phyloP scores from a whole-genome alignment of 1,284 basidiomycete genomes.

The Jaminaea rosea region DNA sequence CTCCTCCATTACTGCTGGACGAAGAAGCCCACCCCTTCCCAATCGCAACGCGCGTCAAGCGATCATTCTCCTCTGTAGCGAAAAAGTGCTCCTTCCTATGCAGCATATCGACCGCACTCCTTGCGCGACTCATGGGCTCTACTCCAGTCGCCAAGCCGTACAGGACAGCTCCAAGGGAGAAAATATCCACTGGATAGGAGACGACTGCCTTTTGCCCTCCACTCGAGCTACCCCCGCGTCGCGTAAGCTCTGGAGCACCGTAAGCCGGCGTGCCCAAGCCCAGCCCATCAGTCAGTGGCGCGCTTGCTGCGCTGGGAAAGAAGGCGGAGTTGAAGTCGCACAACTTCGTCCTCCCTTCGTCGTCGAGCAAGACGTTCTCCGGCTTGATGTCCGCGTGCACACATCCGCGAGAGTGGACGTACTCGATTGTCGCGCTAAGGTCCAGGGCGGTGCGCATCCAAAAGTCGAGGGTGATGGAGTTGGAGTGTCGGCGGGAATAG shows the following conservation, averaged over 20 bases:
- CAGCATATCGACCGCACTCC: constrained; percentile 39
- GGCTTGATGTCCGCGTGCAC: constrained; percentile 44
- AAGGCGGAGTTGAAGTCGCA: constrained; percentile 46
- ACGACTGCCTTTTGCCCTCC: no score
- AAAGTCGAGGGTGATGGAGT: constrained; percentile 22
- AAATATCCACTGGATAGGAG: constrained; percentile 39
- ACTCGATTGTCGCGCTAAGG: constrained; percentile 27
- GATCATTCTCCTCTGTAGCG: constrained; percentile 39
- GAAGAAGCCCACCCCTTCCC: constrained; percentile 16
- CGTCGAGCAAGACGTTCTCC: constrained; percentile 37
- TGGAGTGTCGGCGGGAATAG: constrained; percentile 17
- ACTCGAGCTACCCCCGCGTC: neutral
- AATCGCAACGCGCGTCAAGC: constrained; percentile 22
- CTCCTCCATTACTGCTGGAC: constrained; percentile 6
- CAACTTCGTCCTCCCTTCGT: constrained; percentile 15
- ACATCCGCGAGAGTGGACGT: constrained; percentile 35
- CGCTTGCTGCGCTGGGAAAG: constrained; percentile 26
- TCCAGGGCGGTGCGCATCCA: constrained; percentile 38
- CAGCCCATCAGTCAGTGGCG: constrained; percentile 30
- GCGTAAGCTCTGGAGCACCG: constrained; percentile 41
- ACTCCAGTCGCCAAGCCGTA: constrained; percentile 40
- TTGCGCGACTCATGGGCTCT: constrained; percentile 33
- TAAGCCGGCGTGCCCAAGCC: constrained; percentile 44
- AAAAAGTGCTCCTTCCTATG: constrained; percentile 40
- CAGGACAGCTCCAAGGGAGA: constrained; percentile 38